Evolutionary conservation across 1,139 yeast genomes (phyloP).

Genomic region (Candida frijolesensis): DNA sequence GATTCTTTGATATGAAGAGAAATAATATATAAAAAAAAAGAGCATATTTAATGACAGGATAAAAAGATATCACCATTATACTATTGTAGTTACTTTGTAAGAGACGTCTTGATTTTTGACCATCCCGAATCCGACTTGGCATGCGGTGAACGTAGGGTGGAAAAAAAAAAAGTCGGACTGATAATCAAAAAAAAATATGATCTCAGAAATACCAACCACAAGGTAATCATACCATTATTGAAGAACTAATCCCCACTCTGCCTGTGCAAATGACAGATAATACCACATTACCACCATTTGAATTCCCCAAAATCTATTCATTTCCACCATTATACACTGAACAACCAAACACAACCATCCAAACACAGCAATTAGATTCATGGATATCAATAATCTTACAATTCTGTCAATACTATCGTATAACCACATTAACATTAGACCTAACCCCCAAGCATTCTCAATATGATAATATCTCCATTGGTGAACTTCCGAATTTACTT

Average conservation of each 20-base stretch:
- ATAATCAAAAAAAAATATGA: background rate
- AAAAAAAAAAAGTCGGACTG: background rate
- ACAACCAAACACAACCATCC: constrained; percentile 82
- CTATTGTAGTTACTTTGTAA: background rate
- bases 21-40: background rate
- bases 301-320: constrained; percentile 73
- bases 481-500: constrained; percentile 41
- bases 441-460: constrained; percentile 34
- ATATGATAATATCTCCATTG: constrained; percentile 19
- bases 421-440: constrained; percentile 39
- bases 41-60: constrained; percentile 3
- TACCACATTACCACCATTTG: constrained; percentile 16
- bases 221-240: background rate
- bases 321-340: constrained; percentile 93
- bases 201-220: too few relatives aligned
- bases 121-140: background rate
- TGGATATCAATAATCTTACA: constrained; percentile 48
- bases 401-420: constrained; percentile 59
- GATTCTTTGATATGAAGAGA: background rate
- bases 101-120: too few relatives aligned
- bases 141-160: background rate
- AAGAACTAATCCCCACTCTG: background rate
- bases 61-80: background rate
- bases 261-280: constrained; percentile 1
- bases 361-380: constrained; percentile 66